A percentile compares a stretch with the other conserved stretches of the same genome.
phyloP scores from a whole-genome alignment of 2,329 filamentous ascomycete species.

The Microthyrium microscopicum region DNA sequence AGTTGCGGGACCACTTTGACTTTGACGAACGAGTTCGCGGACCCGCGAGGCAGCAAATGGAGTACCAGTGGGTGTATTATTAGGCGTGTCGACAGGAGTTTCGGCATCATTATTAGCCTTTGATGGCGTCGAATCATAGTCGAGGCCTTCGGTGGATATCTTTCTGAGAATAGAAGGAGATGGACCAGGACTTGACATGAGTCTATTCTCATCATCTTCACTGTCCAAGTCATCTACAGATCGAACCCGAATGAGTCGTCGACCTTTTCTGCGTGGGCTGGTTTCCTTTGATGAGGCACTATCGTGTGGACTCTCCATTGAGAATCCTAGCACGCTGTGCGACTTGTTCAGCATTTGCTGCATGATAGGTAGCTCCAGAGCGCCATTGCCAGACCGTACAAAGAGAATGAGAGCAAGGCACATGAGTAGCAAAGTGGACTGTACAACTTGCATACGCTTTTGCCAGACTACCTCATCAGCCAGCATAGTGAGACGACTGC shows the following conservation, averaged over 20 bases:
- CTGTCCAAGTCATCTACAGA: too few relatives aligned
- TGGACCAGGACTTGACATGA: too few relatives aligned
- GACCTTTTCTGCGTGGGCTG: background rate
- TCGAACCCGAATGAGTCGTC: too few relatives aligned
- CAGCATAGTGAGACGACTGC: conserved; percentile 63
- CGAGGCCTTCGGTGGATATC: too few relatives aligned
- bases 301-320: conserved; percentile 19
- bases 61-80: too few relatives aligned
- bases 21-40: too few relatives aligned
- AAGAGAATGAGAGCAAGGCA: conserved; percentile 84
- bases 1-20: conserved; percentile 27
- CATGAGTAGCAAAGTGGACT: conserved; percentile 71
- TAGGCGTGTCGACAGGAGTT: too few relatives aligned
- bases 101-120: too few relatives aligned
- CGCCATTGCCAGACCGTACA: conserved; percentile 21
- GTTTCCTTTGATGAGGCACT: conserved; percentile 16
- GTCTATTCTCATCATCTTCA: too few relatives aligned
- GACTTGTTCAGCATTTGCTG: conserved; percentile 25
- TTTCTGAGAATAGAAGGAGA: too few relatives aligned
- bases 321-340: conserved; percentile 15
- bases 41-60: too few relatives aligned
- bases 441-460: conserved; percentile 86
- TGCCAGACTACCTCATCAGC: conserved; percentile 77
- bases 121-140: too few relatives aligned
- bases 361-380: conserved; percentile 26